Base-by-base conservation (phyloP, 306 rosid species). In the Argentina anserina region DNA sequence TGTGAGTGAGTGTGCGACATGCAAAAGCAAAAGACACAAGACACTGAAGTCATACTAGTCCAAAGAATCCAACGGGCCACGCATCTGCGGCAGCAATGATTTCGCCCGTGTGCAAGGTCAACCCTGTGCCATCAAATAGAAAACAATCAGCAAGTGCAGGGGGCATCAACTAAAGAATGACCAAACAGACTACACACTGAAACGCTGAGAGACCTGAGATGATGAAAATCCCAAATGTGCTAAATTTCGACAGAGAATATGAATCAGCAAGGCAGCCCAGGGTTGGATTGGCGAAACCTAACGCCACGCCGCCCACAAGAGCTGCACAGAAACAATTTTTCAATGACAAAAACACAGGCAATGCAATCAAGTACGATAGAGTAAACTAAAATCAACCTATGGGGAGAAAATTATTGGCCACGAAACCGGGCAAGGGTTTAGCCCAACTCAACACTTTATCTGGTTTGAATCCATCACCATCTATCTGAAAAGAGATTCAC, bases 1-100 rank as follows among this genome's bases (percentile, higher is more conserved):
- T 17, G 13, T 26, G 40, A 13, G 26, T 9, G 53, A 2, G 25
- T 26, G 3, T 0, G 13, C 26, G 43, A 43, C 39, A 42, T 23
- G 53, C 11, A 23, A 17, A 28, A 65, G 41, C 42, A 58, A 79
- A 78, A 41, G 20, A 60, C 31, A 66, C 67, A 76, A 75, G 72
- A 79, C 73, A 61, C 64, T 58, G 65, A 83, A 79, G 81, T 81
- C 92, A 86, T 91, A 94, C 98, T 52, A 94, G 87, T 72, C 97
- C 97, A 58, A 87, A 86, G 76, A 94, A 79, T 75, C 94, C 98
- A 20, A 88, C 98, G 64, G 96, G 97, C 97, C 97, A 91, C 65
- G 98, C 97, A 72, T 89, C 92, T 71, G 84, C 82, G 47, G 98
- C 97, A 18, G 82, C 91, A 78, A 88, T 78, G 17, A 94, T 79